Conservation (phyloP, 768 basidiomycete species). For the Agaricus blazei region DNA sequence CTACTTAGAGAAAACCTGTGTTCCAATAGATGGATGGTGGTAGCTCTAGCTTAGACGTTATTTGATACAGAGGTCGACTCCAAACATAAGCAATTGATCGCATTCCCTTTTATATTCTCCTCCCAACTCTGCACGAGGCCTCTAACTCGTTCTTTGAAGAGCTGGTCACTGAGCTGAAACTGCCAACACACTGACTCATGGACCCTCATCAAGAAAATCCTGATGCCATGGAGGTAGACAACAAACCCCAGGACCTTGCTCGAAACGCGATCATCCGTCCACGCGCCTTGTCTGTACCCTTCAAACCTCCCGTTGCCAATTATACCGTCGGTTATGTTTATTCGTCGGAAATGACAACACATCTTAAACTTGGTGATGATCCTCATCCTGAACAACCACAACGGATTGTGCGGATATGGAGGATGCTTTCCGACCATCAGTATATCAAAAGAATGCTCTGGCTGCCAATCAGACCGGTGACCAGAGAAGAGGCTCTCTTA, state of each 20-base stretch:
- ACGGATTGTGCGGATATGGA: slow-evolving; percentile 75
- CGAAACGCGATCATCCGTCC: slow-evolving; percentile 13
- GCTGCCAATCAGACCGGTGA: slow-evolving; percentile 70
- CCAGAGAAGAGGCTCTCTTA: slow-evolving; percentile 74
- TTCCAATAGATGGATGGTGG: too few relatives aligned
- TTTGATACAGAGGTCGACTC: slow-evolving; percentile 9
- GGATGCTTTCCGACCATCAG: slow-evolving; percentile 52
- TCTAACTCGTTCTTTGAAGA: background rate
- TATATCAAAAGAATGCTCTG: slow-evolving; percentile 70
- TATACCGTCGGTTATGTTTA: slow-evolving; percentile 81
- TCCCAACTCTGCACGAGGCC: background rate
- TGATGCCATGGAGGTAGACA: slow-evolving; percentile 15
- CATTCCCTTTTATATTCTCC: slow-evolving; percentile 9
- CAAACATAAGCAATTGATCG: slow-evolving; percentile 8
- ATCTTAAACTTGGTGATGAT: slow-evolving; percentile 49
- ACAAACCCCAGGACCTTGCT: background rate
- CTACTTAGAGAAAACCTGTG: too few relatives aligned
- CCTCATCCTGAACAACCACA: slow-evolving; percentile 68
- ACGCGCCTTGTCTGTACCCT: slow-evolving; percentile 41
- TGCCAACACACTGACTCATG: background rate
- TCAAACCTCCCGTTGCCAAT: slow-evolving; percentile 22
- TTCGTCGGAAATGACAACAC: slow-evolving; percentile 80
- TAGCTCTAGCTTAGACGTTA: background rate
- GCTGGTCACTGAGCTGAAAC: background rate
- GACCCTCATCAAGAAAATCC: background rate